Evolutionary conservation across 2,329 filamentous ascomycete species (phyloP), one percentile per base, ranked within the genome.

Genomic region (Aspergillus puulaauensis): DNA sequence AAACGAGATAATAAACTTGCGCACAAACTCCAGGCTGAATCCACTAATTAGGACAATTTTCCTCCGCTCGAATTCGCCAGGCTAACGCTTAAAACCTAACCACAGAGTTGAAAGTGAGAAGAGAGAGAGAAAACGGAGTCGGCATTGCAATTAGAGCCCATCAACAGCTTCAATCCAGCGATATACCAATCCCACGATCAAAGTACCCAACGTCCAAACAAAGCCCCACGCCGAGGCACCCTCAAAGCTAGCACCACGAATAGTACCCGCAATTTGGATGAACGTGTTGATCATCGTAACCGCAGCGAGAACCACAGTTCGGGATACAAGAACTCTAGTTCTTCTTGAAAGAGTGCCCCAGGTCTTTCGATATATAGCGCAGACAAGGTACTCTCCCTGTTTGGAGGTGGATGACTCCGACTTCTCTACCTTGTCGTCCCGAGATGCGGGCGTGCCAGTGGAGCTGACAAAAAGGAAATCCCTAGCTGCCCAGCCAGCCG

Each of bases 161-260:
- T 75, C 72, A 33, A 73, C 75, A 7, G 67, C 72, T 58, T 75
- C 73, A 48, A 77, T 70, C 75, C 75, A 78, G 27, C 68, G 69
- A 61, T 74, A 77, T 31, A 65, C 59, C 41, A 63, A 57, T 5
- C 72, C 74, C 31, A 67, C 66, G 9, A 60, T 58, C 57, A 72
- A 40, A 2, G 65, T 67, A 4, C 72, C 89, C 21, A 81, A 66
- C n/a, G 84, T 84, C 91, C 91, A 97, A 37, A 93, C 79, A 21
- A 79, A 79, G 2, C 90, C 86, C 80, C 92, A 98, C 0, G 83
- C 84, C 3, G 80, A 76, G 1, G 92, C 90, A 11, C 93, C 93
- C 1, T 79, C 66, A 4, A 84, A 61, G 66, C 93, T 89, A 11
- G 91, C 85, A 4, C 90, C 89, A 45, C 85, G 80, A 19, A 97